A percentile compares a stretch with the other conserved stretches of the same genome.
Conservation (phyloP, 2,329 filamentous ascomycete species). For the Cordyceps cicadae region DNA sequence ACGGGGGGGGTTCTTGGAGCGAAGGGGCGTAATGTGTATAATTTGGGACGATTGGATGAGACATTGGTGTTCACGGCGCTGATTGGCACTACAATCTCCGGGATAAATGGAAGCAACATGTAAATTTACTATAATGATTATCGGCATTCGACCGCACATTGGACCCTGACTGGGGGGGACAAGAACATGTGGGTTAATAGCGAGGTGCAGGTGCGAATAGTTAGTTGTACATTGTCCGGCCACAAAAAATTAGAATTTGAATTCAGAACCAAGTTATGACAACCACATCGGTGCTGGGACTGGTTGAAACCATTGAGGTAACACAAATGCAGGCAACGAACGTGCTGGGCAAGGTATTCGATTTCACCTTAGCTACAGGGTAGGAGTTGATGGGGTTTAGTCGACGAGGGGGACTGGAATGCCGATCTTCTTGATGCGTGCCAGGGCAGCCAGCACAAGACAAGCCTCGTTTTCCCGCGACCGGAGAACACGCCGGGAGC, state of each 20-base stretch:
- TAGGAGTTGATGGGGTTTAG: neutral
- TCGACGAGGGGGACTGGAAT: neutral
- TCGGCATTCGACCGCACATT: neutral
- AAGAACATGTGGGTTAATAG: no score
- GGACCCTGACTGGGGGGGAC: no score
- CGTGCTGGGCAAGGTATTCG: neutral
- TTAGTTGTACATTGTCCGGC: no score
- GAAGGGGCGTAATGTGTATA: neutral
- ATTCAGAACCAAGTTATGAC: no score
- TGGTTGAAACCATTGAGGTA: neutral
- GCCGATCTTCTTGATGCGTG: conserved; percentile 1
- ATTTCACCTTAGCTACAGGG: neutral
- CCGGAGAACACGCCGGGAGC: neutral
- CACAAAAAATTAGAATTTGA: no score
- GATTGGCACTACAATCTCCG: neutral
- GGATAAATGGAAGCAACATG: neutral
- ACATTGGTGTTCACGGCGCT: neutral
- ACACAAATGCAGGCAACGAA: neutral
- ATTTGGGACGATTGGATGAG: neutral
- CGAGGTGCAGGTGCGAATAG: no score
- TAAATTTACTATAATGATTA: neutral
- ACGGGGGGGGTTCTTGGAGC: neutral
- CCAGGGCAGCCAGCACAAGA: neutral
- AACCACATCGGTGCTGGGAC: no score
- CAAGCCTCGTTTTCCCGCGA: neutral